Evolutionary conservation across 2,329 filamentous ascomycete species (phyloP).

Genomic region (Monilinia laxa): DNA sequence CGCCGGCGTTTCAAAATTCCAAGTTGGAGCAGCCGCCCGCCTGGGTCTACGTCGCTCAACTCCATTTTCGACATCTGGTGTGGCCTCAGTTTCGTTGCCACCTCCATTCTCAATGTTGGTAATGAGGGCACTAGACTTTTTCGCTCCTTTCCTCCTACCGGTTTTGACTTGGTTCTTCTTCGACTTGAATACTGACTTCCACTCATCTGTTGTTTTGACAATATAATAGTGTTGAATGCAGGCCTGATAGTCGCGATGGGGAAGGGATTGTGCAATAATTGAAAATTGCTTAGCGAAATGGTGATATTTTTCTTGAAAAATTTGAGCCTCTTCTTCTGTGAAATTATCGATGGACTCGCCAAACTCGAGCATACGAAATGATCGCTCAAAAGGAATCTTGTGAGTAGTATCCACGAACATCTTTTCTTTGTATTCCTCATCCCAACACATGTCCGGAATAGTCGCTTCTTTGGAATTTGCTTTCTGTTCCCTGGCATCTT

Average conservation of each 20-base stretch:
- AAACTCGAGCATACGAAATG: conserved; percentile 69
- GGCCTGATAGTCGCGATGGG: conserved; percentile 69
- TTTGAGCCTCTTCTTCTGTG: conserved; percentile 64
- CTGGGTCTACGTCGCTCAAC: conserved; percentile 61
- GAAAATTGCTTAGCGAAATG: conserved; percentile 82
- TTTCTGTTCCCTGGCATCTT: conserved; percentile 65
- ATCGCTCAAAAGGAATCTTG: conserved; percentile 61
- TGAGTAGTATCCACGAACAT: conserved; percentile 67
- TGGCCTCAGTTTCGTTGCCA: conserved; percentile 37
- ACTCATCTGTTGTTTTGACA: conserved; percentile 76
- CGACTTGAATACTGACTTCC: conserved; percentile 57
- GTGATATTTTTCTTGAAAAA: conserved; percentile 73
- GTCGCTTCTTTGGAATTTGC: conserved; percentile 75
- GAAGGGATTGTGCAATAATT: conserved; percentile 67
- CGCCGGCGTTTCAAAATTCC: conserved; percentile 60
- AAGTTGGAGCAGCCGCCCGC: conserved; percentile 66
- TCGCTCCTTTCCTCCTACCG: conserved; percentile 53
- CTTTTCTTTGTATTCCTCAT: conserved; percentile 57
- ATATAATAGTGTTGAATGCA: conserved; percentile 87
- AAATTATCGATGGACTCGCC: conserved; percentile 74
- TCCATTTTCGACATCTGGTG: conserved; percentile 50
- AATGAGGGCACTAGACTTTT: conserved; percentile 63
- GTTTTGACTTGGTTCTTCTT: conserved; percentile 49
- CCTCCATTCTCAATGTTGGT: conserved; percentile 52
- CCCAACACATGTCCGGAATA: conserved; percentile 69